Base-by-base conservation (phyloP, 345 rosid genomes). In the Lepidium didymum region DNA sequence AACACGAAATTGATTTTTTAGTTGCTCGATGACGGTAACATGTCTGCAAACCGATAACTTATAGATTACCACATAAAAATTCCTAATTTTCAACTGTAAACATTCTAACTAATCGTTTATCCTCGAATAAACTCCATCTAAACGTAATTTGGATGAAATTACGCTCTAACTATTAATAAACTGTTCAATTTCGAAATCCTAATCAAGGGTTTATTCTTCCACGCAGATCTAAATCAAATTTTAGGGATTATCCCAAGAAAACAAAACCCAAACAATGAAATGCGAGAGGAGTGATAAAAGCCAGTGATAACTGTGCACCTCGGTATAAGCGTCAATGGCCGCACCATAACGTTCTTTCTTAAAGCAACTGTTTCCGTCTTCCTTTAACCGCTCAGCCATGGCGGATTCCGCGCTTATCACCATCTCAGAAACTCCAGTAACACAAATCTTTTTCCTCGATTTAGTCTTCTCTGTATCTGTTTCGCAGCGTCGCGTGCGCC, bases 291-390 rank as follows among this genome's bases (percentile, higher is more conserved):
- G 15, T 44, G 46, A 15, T 34, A 43, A 37, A 16, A 25, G 8
- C 0, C 1, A 34, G 49, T 8, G 67, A 19, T 21, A 21, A 11
- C 3, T 19, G 29, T 15, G 36, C 27, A 91, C 98, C 92, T 83
- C 94, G 2, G 96, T 92, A 19, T 89, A 92, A 15, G 98, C 98
- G 55, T 93, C 98, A 23, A 93, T 86, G 45, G 98, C 98, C 4
- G 97, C 98, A 13, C 87, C 94, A 35, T 83, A 87, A 15, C 96
- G 93, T 25, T 70, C 76, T 60, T 81, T 86, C 46, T 56, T 73
- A 67, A 79, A 93, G 78, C 72, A 90, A 38, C 15, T 43, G 61
- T 93, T 93, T 15, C 94, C 97, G 56, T 89, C 78, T 56, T 60
- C 79, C 70, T 70, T 85, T 57, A 90, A 74, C 33, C 56, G 73